phyloP scores from a whole-genome alignment of 495 filamentous ascomycete genomes.

The Penicillium manginii region DNA sequence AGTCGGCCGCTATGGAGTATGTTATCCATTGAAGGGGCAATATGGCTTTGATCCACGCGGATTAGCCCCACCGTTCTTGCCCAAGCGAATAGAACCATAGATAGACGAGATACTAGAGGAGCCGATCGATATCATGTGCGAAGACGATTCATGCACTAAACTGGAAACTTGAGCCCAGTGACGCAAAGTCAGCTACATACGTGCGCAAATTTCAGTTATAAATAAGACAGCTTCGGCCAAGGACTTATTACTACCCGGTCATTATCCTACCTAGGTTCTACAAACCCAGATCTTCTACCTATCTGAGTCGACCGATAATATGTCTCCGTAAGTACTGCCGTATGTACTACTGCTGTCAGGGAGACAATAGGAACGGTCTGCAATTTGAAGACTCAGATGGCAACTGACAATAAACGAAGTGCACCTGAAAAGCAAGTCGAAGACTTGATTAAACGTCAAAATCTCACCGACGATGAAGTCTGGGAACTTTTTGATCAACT shows the following conservation, averaged over 20 bases:
- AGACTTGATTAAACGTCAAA: slow-evolving; percentile 12
- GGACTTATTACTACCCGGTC: too few species aligned
- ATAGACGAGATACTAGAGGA: neutral
- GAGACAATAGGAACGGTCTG: neutral
- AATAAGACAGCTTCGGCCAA: neutral
- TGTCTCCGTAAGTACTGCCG: slow-evolving; percentile 3
- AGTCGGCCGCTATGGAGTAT: neutral
- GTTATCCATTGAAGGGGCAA: neutral
- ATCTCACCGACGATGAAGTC: slow-evolving; percentile 15
- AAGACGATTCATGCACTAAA: neutral
- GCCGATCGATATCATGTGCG: slow-evolving; percentile 7
- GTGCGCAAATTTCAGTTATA: neutral
- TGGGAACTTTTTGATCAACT: slow-evolving; percentile 20
- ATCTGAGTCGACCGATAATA: neutral
- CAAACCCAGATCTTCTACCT: neutral
- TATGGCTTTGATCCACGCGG: neutral
- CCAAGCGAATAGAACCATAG: slow-evolving; percentile 2
- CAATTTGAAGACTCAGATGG: too few species aligned
- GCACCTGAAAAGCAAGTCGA: slow-evolving; percentile 22
- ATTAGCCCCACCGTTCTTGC: slow-evolving; percentile 4
- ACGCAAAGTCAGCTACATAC: neutral
- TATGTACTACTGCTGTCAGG: neutral
- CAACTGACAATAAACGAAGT: slow-evolving; percentile 8
- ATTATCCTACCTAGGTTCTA: too few species aligned
- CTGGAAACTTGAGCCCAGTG: neutral